A percentile compares a stretch with the other conserved stretches of the same genome.
These are phyloP conservation scores for Phaeosphaeria sp. DNA, from an alignment of 2,329 filamentous ascomycete genomes.

Conservation along the genomic window DNA sequence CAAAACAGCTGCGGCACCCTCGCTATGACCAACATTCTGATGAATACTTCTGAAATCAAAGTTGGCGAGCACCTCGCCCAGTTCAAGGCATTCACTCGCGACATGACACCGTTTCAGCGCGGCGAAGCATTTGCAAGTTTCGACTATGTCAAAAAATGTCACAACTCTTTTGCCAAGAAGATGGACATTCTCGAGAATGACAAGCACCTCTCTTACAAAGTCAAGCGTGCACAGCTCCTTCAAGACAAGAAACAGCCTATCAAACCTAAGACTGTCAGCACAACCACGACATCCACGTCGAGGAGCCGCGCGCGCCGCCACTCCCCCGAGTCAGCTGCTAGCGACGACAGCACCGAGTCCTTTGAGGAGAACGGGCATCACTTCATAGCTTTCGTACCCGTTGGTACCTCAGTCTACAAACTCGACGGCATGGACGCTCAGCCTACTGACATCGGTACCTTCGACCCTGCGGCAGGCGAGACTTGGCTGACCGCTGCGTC, in stretches of 20 bases:
- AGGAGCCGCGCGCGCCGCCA: slow-evolving; percentile 43
- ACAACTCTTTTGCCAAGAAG: slow-evolving; percentile 84
- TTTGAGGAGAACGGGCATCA: slow-evolving; percentile 74
- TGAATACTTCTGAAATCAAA: slow-evolving; percentile 72
- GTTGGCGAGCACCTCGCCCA: slow-evolving; percentile 72
- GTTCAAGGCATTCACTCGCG: slow-evolving; percentile 76
- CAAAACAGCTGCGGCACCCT: slow-evolving; percentile 89
- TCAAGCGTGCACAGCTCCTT: slow-evolving; percentile 47
- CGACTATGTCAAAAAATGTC: slow-evolving; percentile 76
- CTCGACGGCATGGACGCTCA: slow-evolving; percentile 82
- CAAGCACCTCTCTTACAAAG: slow-evolving; percentile 69
- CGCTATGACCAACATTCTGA: slow-evolving; percentile 89
- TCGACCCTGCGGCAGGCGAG: slow-evolving; percentile 39
- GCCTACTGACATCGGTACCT: slow-evolving; percentile 65
- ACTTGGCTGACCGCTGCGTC: slow-evolving; percentile 73
- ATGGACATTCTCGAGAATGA: slow-evolving; percentile 70
- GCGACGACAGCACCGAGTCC: slow-evolving; percentile 52
- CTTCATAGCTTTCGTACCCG: slow-evolving; percentile 87
- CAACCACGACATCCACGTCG: slow-evolving; percentile 45
- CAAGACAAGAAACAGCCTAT: slow-evolving; percentile 19
- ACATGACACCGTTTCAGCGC: slow-evolving; percentile 73
- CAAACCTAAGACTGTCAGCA: slow-evolving; percentile 35
- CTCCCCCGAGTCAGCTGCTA: slow-evolving; percentile 26
- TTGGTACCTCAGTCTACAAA: slow-evolving; percentile 79
- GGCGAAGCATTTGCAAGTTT: slow-evolving; percentile 79